Evolutionary conservation across 176 grass and related monocot genomes (phyloP).

Genomic region (Lolium perenne): DNA sequence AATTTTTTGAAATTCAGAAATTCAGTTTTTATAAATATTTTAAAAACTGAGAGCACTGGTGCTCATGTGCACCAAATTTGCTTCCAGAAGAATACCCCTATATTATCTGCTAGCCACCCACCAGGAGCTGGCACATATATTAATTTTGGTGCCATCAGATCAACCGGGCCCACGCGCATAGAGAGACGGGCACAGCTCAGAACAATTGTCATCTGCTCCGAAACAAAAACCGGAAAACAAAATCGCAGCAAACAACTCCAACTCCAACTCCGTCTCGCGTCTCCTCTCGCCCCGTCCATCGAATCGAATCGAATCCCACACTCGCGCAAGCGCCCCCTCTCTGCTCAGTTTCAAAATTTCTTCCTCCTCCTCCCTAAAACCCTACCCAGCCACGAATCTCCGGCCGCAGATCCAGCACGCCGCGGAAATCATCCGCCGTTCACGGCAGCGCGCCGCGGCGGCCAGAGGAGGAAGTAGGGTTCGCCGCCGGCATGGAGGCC

Average conservation of each 20-base stretch:
- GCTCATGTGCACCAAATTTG: no score
- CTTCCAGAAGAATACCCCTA: no score
- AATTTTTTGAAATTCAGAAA: no score
- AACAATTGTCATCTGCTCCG: slow-evolving; percentile 1
- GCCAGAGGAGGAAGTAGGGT: slow-evolving; percentile 30
- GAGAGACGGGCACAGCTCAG: slow-evolving; percentile 1
- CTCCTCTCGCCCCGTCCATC: background rate
- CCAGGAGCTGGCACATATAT: no score
- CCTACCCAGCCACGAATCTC: slow-evolving; percentile 41
- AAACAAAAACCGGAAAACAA: background rate
- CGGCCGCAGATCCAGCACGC: slow-evolving; percentile 43
- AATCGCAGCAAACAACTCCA: slow-evolving; percentile 6
- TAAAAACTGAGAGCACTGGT: no score
- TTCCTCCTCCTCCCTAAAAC: slow-evolving; percentile 45
- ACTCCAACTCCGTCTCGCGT: background rate
- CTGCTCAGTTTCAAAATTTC: slow-evolving; percentile 52
- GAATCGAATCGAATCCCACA: slow-evolving; percentile 43
- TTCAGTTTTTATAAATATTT: no score
- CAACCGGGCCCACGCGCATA: slow-evolving; percentile 21
- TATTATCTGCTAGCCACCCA: no score
- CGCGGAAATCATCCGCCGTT: slow-evolving; percentile 11
- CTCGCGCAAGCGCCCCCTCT: slow-evolving; percentile 13
- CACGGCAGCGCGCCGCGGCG: slow-evolving; percentile 29
- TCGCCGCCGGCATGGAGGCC: slow-evolving; percentile 61
- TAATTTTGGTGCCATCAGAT: background rate